A percentile compares a stretch with the other conserved stretches of the same genome.
Evolutionary conservation across 768 basidiomycete genomes (phyloP).

Genomic region (Leccinum arenicola): DNA sequence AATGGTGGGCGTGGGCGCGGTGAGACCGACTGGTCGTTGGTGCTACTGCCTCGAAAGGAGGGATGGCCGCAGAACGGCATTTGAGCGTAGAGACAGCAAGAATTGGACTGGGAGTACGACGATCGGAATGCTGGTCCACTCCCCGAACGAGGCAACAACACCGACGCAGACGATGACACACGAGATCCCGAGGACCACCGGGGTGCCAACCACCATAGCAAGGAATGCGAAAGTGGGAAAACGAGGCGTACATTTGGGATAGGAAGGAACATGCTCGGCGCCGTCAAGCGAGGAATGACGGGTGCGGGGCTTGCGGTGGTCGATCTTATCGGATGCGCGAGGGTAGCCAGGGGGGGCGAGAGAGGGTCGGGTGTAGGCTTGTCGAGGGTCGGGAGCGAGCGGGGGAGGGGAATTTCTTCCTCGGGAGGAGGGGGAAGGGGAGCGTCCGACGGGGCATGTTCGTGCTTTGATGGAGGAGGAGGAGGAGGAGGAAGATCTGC

Average conservation of each 20-base stretch:
- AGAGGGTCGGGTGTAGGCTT: constrained; percentile 51
- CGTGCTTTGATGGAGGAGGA: constrained; percentile 1
- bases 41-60: constrained; percentile 4
- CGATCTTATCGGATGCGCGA: constrained; percentile 31
- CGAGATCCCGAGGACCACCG: constrained; percentile 31
- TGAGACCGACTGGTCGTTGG: constrained; percentile 3
- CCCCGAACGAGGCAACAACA: constrained; percentile 25
- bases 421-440: not conserved
- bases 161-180: constrained; percentile 39
- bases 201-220: constrained; percentile 58
- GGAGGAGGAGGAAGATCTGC: not conserved
- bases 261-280: constrained; percentile 82
- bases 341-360: constrained; percentile 28
- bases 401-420: constrained; percentile 41
- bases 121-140: not conserved
- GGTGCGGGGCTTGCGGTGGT: constrained; percentile 15
- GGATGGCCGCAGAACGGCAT: not conserved
- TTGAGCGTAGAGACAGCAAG: constrained; percentile 7
- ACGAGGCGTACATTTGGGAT: constrained; percentile 78
- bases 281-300: constrained; percentile 62
- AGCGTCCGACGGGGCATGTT: not conserved
- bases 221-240: constrained; percentile 43
- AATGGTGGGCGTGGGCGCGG: not conserved
- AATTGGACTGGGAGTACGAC: constrained; percentile 3
- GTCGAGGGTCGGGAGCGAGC: constrained; percentile 35